These are phyloP conservation scores for Fusarium citri DNA, from an alignment of 2,329 filamentous ascomycete species.

Conservation along the genomic window DNA sequence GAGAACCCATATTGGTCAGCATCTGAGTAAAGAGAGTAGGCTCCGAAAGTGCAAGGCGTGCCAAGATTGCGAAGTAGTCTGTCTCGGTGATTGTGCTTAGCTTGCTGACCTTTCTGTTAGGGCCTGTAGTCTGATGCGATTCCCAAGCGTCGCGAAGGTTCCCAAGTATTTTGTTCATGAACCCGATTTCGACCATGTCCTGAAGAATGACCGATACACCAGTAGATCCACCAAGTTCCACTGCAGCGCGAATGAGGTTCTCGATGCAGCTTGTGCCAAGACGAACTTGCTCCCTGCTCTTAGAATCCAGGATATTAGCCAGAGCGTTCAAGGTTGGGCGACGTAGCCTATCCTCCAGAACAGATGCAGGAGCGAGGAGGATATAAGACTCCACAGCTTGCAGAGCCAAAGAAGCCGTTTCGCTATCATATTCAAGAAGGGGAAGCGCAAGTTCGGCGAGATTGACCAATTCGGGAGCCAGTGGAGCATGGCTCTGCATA, in stretches of 20 bases:
- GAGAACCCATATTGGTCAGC: conserved; percentile 59
- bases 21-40: conserved; percentile 74
- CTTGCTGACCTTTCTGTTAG: conserved; percentile 74
- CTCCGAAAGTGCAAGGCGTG: conserved; percentile 79
- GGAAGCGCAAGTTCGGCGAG: conserved; percentile 73
- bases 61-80: conserved; percentile 86
- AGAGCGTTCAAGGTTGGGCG: conserved; percentile 62
- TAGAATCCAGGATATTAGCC: conserved; percentile 62
- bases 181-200: conserved; percentile 72
- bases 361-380: conserved; percentile 74
- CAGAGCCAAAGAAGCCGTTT: conserved; percentile 71
- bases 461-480: conserved; percentile 70
- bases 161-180: conserved; percentile 72
- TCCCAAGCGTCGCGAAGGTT: conserved; percentile 76
- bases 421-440: conserved; percentile 73
- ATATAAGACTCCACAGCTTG: conserved; percentile 78
- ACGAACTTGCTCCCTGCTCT: conserved; percentile 68
- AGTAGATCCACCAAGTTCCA: conserved; percentile 69
- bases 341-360: conserved; percentile 68
- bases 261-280: conserved; percentile 72
- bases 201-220: conserved; percentile 73
- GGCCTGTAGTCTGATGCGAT: conserved; percentile 84
- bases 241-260: conserved; percentile 71
- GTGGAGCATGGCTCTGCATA: conserved; percentile 71
- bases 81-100: conserved; percentile 82